Evolutionary conservation across 257 asterid genomes (phyloP).

Genomic region (Gentiana straminea): DNA sequence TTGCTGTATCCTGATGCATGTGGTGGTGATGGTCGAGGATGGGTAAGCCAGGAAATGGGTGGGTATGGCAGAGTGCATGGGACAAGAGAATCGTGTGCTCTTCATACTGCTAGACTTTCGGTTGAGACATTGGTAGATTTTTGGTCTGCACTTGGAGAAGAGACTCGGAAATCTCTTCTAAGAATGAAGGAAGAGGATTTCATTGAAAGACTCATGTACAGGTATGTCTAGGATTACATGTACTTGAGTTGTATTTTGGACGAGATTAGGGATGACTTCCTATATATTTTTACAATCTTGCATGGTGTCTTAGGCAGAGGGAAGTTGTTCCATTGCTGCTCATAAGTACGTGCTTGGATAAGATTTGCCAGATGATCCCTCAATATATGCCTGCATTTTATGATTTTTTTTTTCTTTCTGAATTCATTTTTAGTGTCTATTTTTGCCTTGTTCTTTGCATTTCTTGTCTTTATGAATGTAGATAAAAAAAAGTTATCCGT

Average conservation of each 20-base stretch:
- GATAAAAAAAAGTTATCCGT: too few species aligned
- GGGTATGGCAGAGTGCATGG: conserved; percentile 89
- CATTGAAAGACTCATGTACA: conserved; percentile 90
- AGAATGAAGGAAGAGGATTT: conserved; percentile 99
- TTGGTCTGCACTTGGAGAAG: conserved; percentile 99
- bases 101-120: conserved; percentile 94
- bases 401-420: too few species aligned
- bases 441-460: too few species aligned
- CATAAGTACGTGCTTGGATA: too few species aligned
- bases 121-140: conserved; percentile 95
- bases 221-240: conserved; percentile 30
- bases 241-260: neutral
- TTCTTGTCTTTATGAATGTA: too few species aligned
- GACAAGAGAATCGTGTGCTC: conserved; percentile 95
- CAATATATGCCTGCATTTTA: too few species aligned
- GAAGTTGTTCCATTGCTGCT: too few species aligned
- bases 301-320: too few species aligned
- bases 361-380: too few species aligned
- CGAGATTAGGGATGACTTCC: too few species aligned
- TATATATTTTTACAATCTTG: too few species aligned
- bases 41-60: conserved; percentile 89
- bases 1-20: conserved; percentile 98
- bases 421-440: too few species aligned
- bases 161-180: conserved; percentile 80
- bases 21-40: conserved; percentile 98